Evolutionary conservation across 306 rosid genomes (phyloP).

Genomic region (Trichosanthes truncata): DNA sequence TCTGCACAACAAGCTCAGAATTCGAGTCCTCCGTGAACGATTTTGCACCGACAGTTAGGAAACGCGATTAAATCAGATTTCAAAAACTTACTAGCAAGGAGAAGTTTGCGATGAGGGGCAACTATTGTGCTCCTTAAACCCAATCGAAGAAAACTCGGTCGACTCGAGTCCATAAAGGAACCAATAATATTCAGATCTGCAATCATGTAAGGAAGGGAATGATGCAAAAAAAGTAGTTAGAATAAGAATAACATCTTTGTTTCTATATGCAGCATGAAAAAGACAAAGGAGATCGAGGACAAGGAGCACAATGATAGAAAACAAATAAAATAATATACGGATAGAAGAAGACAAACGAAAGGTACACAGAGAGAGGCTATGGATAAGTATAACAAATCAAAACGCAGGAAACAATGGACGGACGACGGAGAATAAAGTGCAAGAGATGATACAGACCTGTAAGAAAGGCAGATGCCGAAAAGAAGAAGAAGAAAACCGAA

Average conservation of each 20-base stretch:
- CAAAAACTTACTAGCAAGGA: constrained; percentile 18
- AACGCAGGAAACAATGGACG: not conserved
- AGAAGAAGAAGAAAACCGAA: not conserved
- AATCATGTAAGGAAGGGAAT: not conserved
- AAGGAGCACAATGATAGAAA: not conserved
- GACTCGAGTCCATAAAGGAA: not conserved
- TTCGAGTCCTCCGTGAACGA: not conserved
- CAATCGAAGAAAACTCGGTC: not conserved
- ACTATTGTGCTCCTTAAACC: not conserved
- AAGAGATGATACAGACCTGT: constrained; percentile 7
- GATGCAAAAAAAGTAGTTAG: not conserved
- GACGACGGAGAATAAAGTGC: not conserved
- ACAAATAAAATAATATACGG: not conserved
- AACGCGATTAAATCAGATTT: not conserved
- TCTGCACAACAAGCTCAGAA: not conserved
- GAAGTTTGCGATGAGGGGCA: constrained; percentile 59
- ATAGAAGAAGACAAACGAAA: constrained; percentile 7
- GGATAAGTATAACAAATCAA: not conserved
- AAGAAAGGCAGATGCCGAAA: not conserved
- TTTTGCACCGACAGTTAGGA: not conserved
- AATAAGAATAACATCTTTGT: not conserved
- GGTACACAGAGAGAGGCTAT: not conserved
- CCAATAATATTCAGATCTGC: constrained; percentile 19
- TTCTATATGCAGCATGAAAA: not conserved
- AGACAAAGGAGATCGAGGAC: not conserved